A percentile compares a stretch with the other conserved stretches of the same genome.
Conservation (phyloP, 306 rosid genomes). For the Quercus agrifolia region DNA sequence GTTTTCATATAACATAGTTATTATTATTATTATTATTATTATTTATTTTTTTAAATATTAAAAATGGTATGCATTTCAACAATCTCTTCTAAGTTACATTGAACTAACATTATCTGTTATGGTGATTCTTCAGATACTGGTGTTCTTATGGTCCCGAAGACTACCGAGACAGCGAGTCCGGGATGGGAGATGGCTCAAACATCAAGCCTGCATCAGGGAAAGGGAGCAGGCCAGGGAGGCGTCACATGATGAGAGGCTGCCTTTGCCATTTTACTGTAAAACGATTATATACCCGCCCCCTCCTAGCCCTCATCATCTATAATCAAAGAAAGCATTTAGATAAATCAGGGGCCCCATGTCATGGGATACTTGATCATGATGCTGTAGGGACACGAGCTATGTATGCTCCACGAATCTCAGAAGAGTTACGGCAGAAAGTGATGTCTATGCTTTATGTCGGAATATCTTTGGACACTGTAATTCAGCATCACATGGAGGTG, state of each 20-base stretch:
- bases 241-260: slow-evolving; percentile 89
- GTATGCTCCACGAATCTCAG: slow-evolving; percentile 82
- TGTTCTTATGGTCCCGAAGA: slow-evolving; percentile 93
- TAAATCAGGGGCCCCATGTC: slow-evolving; percentile 74
- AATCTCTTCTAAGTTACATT: slow-evolving; percentile 1
- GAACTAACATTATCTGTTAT: neutral
- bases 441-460: slow-evolving; percentile 72
- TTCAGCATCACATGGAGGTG: slow-evolving; percentile 61
- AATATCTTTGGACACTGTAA: slow-evolving; percentile 57
- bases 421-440: slow-evolving; percentile 78
- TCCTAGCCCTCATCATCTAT: slow-evolving; percentile 62
- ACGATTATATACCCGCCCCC: slow-evolving; percentile 61
- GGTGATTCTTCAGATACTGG: slow-evolving; percentile 59
- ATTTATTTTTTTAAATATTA: too few species aligned
- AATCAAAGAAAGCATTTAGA: slow-evolving; percentile 74
- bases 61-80: neutral
- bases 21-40: neutral
- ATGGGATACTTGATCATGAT: slow-evolving; percentile 66
- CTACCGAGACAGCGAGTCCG: slow-evolving; percentile 51
- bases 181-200: slow-evolving; percentile 37
- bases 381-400: slow-evolving; percentile 86
- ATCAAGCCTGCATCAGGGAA: slow-evolving; percentile 70
- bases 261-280: slow-evolving; percentile 81
- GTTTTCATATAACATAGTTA: neutral
- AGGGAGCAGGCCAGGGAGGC: slow-evolving; percentile 86